Base-by-base conservation (phyloP, 2,329 filamentous ascomycete species). In the Sporothrix protearum region DNA sequence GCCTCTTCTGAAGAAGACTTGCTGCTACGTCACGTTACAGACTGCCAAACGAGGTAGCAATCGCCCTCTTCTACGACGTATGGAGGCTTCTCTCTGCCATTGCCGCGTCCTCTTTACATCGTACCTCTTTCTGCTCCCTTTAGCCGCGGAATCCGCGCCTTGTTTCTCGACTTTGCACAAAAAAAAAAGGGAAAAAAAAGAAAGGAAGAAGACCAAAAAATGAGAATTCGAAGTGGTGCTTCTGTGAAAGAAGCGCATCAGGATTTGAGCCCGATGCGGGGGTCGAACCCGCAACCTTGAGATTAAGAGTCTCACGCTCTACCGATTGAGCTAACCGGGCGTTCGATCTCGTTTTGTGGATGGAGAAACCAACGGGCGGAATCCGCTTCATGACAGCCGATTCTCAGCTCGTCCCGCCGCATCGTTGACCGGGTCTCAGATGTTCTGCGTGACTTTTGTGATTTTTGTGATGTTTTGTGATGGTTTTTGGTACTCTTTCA, bases 281-380 rank as follows among this genome's bases (percentile, higher is more conserved):
- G 82, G 82, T 84, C 83, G 76, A 77, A 77, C 76, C 76, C 76
- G 75, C 76, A 77, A 77, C 76, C 75, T 76, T 77, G 74, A 76
- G 76, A 77, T 85, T 86, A 86, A 87, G 88, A 90, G 88, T 89
- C 88, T 89, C 85, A 89, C 87, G 88, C 87, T 90, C 88, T 90
- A 89, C 86, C 86, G 86, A 88, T 88, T 88, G 86, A 88, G 86
- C 86, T 88, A 89, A 83, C 85, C 84, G 82, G 84, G 84, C 84
- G 74, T 74, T 73, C 36, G 71, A 71, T 73, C 73, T 75, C 69
- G 61, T 74, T 12, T 14, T 47, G 45, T 19, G 9, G 3, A 14
- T 3, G 45, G 12, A 3, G 45, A 16, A n/a, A n/a, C n/a, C 16
- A 47, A 47, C 42, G 10, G 42, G 2, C 10, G 9, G 5, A 10